phyloP scores from a whole-genome alignment of 1,284 basidiomycete species.

The Melanopsichium pennsylvanicum region DNA sequence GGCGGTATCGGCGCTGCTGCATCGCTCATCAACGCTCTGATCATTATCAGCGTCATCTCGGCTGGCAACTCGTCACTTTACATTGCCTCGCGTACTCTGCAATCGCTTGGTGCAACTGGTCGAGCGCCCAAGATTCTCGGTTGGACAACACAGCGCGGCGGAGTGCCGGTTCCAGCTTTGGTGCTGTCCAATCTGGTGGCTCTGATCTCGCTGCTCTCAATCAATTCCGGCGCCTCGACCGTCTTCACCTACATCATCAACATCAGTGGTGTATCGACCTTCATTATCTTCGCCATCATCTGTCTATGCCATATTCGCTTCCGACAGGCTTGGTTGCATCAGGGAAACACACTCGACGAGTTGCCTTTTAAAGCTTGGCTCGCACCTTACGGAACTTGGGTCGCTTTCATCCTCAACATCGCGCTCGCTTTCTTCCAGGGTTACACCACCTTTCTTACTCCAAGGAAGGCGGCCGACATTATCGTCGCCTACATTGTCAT shows the following conservation, averaged over 20 bases:
- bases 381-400: slow-evolving; percentile 34
- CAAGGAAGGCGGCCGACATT: slow-evolving; percentile 72
- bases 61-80: slow-evolving; percentile 52
- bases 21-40: slow-evolving; percentile 49
- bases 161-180: slow-evolving; percentile 47
- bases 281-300: slow-evolving; percentile 49
- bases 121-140: slow-evolving; percentile 43
- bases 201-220: slow-evolving; percentile 41
- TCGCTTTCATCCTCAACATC: slow-evolving; percentile 34
- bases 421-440: slow-evolving; percentile 53
- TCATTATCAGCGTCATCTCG: slow-evolving; percentile 48
- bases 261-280: slow-evolving; percentile 41
- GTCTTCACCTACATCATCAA: slow-evolving; percentile 48
- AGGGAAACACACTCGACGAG: slow-evolving; percentile 34
- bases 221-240: slow-evolving; percentile 27
- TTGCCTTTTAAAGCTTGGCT: slow-evolving; percentile 39
- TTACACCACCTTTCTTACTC: slow-evolving; percentile 36
- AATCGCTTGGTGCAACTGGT: slow-evolving; percentile 42
- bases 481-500: slow-evolving; percentile 82
- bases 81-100: slow-evolving; percentile 49
- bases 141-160: slow-evolving; percentile 25
- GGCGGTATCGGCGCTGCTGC: slow-evolving; percentile 44
- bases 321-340: slow-evolving; percentile 40
- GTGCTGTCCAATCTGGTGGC: slow-evolving; percentile 39
- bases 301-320: slow-evolving; percentile 47